Base-by-base conservation (phyloP, 768 basidiomycete genomes). In the Tricholoma furcatifolium region DNA sequence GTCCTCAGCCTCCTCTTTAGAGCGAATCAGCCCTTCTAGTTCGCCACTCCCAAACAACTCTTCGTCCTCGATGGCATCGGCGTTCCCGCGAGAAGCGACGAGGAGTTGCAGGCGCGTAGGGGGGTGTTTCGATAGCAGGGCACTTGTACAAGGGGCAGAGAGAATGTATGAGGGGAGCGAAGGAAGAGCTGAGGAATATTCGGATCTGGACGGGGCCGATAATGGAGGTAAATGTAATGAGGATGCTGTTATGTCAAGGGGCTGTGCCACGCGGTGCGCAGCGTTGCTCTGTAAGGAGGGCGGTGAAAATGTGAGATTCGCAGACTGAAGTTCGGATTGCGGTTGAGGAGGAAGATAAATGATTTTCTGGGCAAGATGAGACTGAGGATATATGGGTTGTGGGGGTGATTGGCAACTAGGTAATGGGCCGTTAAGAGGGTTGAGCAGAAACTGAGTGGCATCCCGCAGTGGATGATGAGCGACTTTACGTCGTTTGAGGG, bases 31-130 rank as follows among this genome's bases (percentile, higher is more conserved):
- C 17, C 70, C 75, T 49, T 90, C 88, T 23, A 88, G 65, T 65
- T 92, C 90, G 2, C 82, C 85, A 27, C 80, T 76, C 3, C 69
- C 77, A 54, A 92, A 89, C 20, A 92, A 69, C 53, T 91, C 90
- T 7, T 88, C 84, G 54, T 93, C 90, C 1, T 60, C 56, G 17
- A 92, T 80, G 18, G 75, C 68, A 20, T 71, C 70, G 32, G 67
- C 72, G 6, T 70, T 71, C 41, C 87, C 85, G 40, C 86, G 83
- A 42, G 74, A 71, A 10, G 74, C 70, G 0, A 75, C 69, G 31
- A 92, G 76, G 23, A 84, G 67, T 56, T 89, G 87, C 8, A 92
- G 75, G 31, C 90, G 86, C 2, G 85, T 83, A 2, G 83, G 88
- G 11, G 65, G 58, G 12, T 24, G 51, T 43, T 43, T 68, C 48